Conservation (phyloP, 1,284 basidiomycete species). For the Schizophyllum commune region DNA sequence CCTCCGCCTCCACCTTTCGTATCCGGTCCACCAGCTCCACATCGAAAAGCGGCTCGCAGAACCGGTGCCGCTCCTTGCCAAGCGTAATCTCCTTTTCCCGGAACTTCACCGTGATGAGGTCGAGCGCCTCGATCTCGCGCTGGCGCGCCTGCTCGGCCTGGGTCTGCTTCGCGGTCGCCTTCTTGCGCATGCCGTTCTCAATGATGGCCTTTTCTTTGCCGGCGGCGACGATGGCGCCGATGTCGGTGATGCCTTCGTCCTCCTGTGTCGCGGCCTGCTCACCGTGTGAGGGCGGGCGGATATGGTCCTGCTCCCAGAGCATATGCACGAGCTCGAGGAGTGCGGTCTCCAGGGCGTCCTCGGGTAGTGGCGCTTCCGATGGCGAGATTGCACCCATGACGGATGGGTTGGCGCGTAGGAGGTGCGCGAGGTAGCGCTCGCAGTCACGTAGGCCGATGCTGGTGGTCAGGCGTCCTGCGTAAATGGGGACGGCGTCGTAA, state of each 20-base stretch:
- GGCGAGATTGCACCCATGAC: constrained; percentile 59
- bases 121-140: constrained; percentile 73
- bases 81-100: constrained; percentile 65
- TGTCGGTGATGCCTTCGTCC: constrained; percentile 83
- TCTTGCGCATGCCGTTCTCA: constrained; percentile 73
- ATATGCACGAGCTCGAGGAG: constrained; percentile 54
- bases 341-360: constrained; percentile 33
- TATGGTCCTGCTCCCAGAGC: constrained; percentile 51
- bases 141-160: constrained; percentile 76
- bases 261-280: constrained; percentile 54
- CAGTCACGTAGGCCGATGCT: constrained; percentile 70
- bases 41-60: constrained; percentile 87
- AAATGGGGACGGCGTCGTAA: constrained; percentile 69
- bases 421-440: constrained; percentile 64
- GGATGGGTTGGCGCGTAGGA: constrained; percentile 60
- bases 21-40: constrained; percentile 13
- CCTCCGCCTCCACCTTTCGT: constrained; percentile 3
- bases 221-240: constrained; percentile 74
- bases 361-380: constrained; percentile 36
- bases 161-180: constrained; percentile 64
- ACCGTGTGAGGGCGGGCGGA: constrained; percentile 67
- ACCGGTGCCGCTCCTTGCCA: constrained; percentile 83
- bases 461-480: constrained; percentile 50
- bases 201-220: constrained; percentile 79
- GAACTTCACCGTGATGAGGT: constrained; percentile 72